phyloP scores from a whole-genome alignment of 768 basidiomycete species.

The Holtermannia corniformis region DNA sequence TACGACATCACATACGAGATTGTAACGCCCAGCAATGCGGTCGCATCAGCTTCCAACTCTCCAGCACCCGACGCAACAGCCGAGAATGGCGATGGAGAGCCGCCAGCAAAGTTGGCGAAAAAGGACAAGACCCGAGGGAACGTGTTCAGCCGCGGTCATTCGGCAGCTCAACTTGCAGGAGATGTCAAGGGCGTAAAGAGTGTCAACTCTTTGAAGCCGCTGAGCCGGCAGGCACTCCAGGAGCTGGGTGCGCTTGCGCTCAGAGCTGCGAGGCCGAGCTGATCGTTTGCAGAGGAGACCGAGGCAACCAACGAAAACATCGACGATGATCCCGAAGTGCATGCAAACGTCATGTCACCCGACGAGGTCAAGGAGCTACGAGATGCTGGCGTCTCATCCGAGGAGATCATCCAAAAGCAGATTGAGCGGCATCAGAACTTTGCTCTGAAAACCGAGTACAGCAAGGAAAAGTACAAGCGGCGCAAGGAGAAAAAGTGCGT shows the following conservation, averaged over 20 bases:
- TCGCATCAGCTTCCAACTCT: not conserved
- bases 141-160: not conserved
- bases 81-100: not conserved
- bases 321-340: constrained; percentile 57
- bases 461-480: constrained; percentile 96
- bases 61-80: not conserved
- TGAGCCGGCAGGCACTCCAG: constrained; percentile 18
- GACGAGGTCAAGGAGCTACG: constrained; percentile 79
- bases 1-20: constrained; percentile 90
- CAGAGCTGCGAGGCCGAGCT: not conserved
- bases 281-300: constrained; percentile 66
- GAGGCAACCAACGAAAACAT: constrained; percentile 95
- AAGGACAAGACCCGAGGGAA: no score
- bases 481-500: constrained; percentile 90
- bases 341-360: constrained; percentile 51
- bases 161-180: not conserved
- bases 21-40: constrained; percentile 15
- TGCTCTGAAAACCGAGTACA: constrained; percentile 90
- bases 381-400: constrained; percentile 66
- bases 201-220: constrained; percentile 16
- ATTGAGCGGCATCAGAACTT: constrained; percentile 89
- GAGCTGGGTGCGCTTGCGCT: constrained; percentile 22
- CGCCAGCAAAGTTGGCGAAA: not conserved
- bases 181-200: not conserved
- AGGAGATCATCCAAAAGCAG: constrained; percentile 93